Percentiles rank a stretch among this genome's conserved stretches.
phyloP scores from a whole-genome alignment of 257 asterid species.

The Henckelia pumila region DNA sequence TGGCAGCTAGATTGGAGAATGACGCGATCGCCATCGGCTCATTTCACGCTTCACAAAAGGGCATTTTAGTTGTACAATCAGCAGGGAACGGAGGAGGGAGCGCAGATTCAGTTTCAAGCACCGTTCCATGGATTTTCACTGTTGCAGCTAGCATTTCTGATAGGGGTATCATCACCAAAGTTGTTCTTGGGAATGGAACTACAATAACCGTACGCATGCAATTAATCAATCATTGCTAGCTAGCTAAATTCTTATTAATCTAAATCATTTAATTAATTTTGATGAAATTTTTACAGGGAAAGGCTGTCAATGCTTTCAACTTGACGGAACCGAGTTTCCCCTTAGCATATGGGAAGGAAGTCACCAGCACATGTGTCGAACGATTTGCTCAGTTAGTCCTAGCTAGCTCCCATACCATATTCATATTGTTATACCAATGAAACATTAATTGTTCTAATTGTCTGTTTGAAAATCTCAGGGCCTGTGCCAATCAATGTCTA shows the following conservation, averaged over 20 bases:
- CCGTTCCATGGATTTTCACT: slow-evolving; percentile 29
- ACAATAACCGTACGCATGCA: slow-evolving; percentile 15
- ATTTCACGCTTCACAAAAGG: slow-evolving; percentile 31
- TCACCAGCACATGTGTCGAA: neutral
- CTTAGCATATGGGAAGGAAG: slow-evolving; percentile 20
- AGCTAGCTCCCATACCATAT: neutral
- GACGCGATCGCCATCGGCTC: slow-evolving; percentile 38
- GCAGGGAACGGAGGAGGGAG: slow-evolving; percentile 24
- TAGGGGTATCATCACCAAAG: slow-evolving; percentile 14
- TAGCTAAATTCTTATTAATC: no score
- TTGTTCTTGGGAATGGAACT: slow-evolving; percentile 28
- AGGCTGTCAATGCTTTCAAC: slow-evolving; percentile 21
- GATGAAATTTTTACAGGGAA: slow-evolving; percentile 19
- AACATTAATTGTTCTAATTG: no score
- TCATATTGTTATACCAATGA: no score
- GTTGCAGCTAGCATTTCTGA: slow-evolving; percentile 31
- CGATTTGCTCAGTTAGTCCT: neutral
- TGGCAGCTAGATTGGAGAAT: neutral
- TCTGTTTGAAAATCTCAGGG: neutral
- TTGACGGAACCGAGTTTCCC: slow-evolving; percentile 14
- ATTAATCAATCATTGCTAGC: no score
- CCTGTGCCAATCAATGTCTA: slow-evolving; percentile 7
- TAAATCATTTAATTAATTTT: no score
- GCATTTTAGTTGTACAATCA: slow-evolving; percentile 25
- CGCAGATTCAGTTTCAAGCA: neutral